Evolutionary conservation across 208 protist genomes (phyloP).

Genomic region (Leishmania arabica): DNA sequence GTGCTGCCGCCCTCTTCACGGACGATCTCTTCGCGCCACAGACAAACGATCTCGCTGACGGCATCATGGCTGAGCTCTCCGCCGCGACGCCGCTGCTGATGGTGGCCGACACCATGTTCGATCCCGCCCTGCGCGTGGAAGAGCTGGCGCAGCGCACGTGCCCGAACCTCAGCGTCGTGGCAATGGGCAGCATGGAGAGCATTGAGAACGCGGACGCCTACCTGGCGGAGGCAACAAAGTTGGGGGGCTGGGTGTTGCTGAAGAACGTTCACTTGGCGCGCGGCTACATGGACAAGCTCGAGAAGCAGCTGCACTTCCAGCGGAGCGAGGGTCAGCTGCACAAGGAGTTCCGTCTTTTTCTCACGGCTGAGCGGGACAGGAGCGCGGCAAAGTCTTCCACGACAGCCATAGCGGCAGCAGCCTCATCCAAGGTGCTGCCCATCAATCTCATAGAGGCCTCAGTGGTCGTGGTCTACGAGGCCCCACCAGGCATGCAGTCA

Average conservation of each 20-base stretch:
- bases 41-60: constrained; percentile 49
- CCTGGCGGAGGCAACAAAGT: constrained; percentile 77
- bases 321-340: constrained; percentile 65
- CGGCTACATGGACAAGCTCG: constrained; percentile 93
- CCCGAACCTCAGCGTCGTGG: constrained; percentile 76
- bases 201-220: constrained; percentile 92
- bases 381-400: constrained; percentile 1
- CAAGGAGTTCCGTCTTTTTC: constrained; percentile 95
- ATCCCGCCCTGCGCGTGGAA: constrained; percentile 93
- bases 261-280: constrained; percentile 99
- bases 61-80: constrained; percentile 61
- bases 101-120: constrained; percentile 92
- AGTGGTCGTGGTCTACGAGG: constrained; percentile 95
- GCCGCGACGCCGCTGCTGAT: constrained; percentile 84
- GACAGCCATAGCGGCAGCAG: neutral
- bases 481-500: constrained; percentile 95
- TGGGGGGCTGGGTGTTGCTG: constrained; percentile 96
- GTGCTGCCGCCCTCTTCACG: neutral
- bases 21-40: constrained; percentile 59
- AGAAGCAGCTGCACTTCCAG: constrained; percentile 96
- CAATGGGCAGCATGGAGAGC: constrained; percentile 96
- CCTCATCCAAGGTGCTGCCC: constrained; percentile 43
- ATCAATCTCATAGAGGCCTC: constrained; percentile 75
- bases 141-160: constrained; percentile 69
- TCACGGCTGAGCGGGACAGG: constrained; percentile 95